Evolutionary conservation across 2,329 filamentous ascomycete species (phyloP), one percentile per base, ranked within the genome.

Genomic region (Bipolaris sorokiniana): DNA sequence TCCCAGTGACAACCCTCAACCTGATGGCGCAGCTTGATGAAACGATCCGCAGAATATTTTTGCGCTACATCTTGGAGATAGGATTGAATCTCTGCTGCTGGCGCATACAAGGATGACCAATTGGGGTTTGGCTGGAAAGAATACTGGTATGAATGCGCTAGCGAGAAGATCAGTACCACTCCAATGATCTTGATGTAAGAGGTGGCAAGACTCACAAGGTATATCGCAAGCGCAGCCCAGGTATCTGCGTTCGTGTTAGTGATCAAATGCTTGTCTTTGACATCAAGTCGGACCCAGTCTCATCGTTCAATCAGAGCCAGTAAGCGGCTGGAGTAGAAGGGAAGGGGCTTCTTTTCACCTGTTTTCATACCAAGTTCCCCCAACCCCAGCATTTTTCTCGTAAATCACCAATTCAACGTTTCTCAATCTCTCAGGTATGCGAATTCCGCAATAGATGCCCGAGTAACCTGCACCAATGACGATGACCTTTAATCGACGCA

Each of bases 401-500:
- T 79, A 79, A 6, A 79, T 77, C 13, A 74, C 70, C 13, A 79
- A 60, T 3, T 77, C 75, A 13, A 76, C 74, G 57, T 80, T 79
- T 46, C 66, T 64, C 3, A 77, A 52, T 45, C 68, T 67, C 57
- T 81, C 77, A 1, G 78, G 78, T 58, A 80, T 77, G 5, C 79
- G 69, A 48, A 81, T 80, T 3, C 77, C 78, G 36, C 72, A 73
- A 53, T 80, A 80, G 7, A 81, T 77, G 18, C 78, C 78, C 0
- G 77, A 79, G 47, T 77, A 80, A 0, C 78, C 78, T 36, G 78
- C 78, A 28, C 78, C 78, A 23, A 81, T 79, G 3, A 80, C 76
- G 49, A 81, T 78, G 38, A 80, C 77, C 47, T 72, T 78, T 22
- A 81, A 65, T 3, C 70, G 76, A 6, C 79, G 70, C 37, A 75